Evolutionary conservation across 352 stramenopile genomes (phyloP).

Genomic region (Globisporangium iwayamae): DNA sequence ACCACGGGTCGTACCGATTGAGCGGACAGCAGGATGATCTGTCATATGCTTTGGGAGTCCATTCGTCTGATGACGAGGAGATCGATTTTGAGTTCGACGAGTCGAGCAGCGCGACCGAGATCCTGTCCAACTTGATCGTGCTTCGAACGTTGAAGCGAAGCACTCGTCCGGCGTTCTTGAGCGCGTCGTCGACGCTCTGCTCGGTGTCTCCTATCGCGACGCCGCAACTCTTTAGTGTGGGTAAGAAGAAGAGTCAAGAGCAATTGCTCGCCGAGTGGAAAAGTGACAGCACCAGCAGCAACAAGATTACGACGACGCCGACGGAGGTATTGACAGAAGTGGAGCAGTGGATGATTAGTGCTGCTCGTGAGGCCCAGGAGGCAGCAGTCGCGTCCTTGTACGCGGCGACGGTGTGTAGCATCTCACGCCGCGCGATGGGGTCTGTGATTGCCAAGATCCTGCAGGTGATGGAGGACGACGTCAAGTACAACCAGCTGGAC

Average conservation of each 20-base stretch:
- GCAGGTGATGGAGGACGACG: slow-evolving; percentile 80
- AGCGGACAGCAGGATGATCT: slow-evolving; percentile 16
- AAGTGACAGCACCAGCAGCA: slow-evolving; percentile 1
- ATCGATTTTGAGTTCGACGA: slow-evolving; percentile 66
- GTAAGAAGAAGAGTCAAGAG: slow-evolving; percentile 4
- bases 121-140: slow-evolving; percentile 76
- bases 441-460: slow-evolving; percentile 81
- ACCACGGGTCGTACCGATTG: not conserved
- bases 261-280: slow-evolving; percentile 1
- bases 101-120: slow-evolving; percentile 69
- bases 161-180: slow-evolving; percentile 34
- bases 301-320: slow-evolving; percentile 3
- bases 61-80: slow-evolving; percentile 54
- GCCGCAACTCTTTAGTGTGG: slow-evolving; percentile 5
- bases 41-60: slow-evolving; percentile 10
- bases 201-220: slow-evolving; percentile 37
- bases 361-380: slow-evolving; percentile 58
- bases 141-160: slow-evolving; percentile 65
- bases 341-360: slow-evolving; percentile 51
- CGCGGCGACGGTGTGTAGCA: slow-evolving; percentile 74
- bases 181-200: slow-evolving; percentile 34
- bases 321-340: slow-evolving; percentile 31
- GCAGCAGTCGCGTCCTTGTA: slow-evolving; percentile 74
- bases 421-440: slow-evolving; percentile 72
- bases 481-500: slow-evolving; percentile 52